Conservation (phyloP, 139 green algal genomes). For the Pleodorina starrii region DNA sequence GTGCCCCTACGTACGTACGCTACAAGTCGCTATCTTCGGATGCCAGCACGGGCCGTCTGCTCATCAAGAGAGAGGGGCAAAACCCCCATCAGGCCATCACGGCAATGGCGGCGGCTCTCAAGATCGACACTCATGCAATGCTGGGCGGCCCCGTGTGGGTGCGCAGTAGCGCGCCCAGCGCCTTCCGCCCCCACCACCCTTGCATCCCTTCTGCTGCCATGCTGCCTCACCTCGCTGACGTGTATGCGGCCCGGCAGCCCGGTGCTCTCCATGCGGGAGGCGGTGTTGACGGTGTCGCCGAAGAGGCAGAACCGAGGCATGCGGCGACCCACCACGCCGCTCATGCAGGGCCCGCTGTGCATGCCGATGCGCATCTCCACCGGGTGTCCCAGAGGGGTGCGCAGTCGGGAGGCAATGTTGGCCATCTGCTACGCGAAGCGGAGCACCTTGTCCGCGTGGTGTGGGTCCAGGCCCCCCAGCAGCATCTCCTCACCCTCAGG, state of each 20-base stretch:
- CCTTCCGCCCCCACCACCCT: too few species aligned
- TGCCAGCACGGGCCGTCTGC: too few species aligned
- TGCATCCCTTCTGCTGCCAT: too few species aligned
- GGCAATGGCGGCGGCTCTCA: too few species aligned
- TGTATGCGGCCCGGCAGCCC: constrained; percentile 34
- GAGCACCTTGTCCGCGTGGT: constrained; percentile 34
- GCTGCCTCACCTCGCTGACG: constrained; percentile 21
- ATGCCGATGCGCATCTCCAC: constrained; percentile 43
- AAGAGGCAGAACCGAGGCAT: constrained; percentile 54
- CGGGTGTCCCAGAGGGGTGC: constrained; percentile 23
- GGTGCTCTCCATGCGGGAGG: constrained; percentile 55
- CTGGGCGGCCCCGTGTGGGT: too few species aligned
- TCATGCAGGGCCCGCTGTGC: constrained; percentile 30
- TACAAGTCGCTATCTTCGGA: too few species aligned
- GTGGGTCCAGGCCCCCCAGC: constrained; percentile 37
- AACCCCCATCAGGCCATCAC: too few species aligned
- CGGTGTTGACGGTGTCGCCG: constrained; percentile 62
- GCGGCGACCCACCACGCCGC: constrained; percentile 50
- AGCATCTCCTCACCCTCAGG: not conserved
- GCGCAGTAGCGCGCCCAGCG: too few species aligned
- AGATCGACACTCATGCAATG: too few species aligned
- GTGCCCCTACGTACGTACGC: too few species aligned
- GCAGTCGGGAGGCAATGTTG: constrained; percentile 19
- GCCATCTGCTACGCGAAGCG: constrained; percentile 37
- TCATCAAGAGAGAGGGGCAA: too few species aligned